Conservation (phyloP, 177 flowering plant species). For the Vitis hybrid region DNA sequence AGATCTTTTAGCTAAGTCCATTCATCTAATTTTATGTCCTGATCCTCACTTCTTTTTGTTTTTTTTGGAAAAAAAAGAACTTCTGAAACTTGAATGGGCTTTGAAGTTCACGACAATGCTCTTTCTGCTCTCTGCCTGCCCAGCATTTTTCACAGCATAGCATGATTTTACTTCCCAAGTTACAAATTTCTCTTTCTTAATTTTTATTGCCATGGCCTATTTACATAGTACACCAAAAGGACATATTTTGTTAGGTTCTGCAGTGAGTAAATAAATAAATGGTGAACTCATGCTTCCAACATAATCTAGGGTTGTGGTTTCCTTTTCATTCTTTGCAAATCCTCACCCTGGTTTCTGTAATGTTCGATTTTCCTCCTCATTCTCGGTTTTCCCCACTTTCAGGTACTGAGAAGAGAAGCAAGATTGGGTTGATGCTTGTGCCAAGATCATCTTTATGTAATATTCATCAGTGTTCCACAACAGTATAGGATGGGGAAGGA, state of each 20-base stretch:
- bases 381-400: constrained; percentile 4
- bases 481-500: neutral
- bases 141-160: neutral
- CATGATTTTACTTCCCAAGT: neutral
- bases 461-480: neutral
- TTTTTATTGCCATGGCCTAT: neutral
- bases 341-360: neutral
- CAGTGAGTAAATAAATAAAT: neutral
- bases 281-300: too few relatives aligned
- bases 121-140: neutral
- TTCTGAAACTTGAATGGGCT: neutral
- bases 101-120: neutral
- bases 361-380: neutral
- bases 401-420: constrained; percentile 79
- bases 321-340: neutral
- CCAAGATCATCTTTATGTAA: neutral
- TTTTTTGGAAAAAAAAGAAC: too few relatives aligned
- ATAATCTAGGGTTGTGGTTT: neutral
- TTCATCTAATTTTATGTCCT: neutral
- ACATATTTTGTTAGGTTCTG: neutral
- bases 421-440: constrained; percentile 44
- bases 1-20: neutral
- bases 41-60: too few relatives aligned
- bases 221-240: neutral
- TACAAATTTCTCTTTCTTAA: neutral